Base-by-base conservation (phyloP, 495 filamentous ascomycete genomes). In the Clohesyomyces aquaticus region DNA sequence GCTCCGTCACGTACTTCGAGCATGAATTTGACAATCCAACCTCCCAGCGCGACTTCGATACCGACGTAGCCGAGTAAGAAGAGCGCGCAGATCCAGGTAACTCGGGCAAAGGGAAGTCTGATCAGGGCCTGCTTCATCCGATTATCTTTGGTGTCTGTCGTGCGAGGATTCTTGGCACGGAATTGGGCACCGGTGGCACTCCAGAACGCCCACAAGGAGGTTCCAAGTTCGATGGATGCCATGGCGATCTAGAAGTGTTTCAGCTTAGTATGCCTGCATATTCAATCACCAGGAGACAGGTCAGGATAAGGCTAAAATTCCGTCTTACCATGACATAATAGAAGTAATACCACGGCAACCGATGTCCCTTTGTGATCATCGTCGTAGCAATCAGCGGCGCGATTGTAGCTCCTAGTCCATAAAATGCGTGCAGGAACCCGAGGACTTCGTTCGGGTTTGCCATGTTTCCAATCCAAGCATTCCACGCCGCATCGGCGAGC, bases 11-110 rank as follows among this genome's bases (percentile, higher is more conserved):
- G 76, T 18, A 87, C 80, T 12, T 76, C 75, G 16, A 84, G 82
- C 83, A 87, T 87, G 63, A 87, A 88, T 2, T 79, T 82, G 32
- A 86, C 83, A 61, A 88, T 83, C 85, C 86, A 88, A 9, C 86
- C 86, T 28, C 91, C 90, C 0, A 96, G 80, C 0, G 87, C 85
- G 21, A 96, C 91, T 72, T 96, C 91, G n/a, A 87, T 77, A 43
- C 91, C 91, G 11, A 94, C 89, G 68, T 94, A 95, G 41, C 83
- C 83, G 2, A 96, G 79, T 38, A 94, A 75, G 75, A 95, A 96
- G 16, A 88, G 45, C 9, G 91, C 82, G 35, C 85, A 83, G 22
- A 94, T 74, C 90, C 91, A 96, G 25, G 88, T 88, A 2, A 94
- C 82, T 21, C 76, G 75, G 4, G 76, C 75, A 21, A 71, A 63